phyloP scores from a whole-genome alignment of 1,284 basidiomycete genomes.

The Ganoderma resinaceum region DNA sequence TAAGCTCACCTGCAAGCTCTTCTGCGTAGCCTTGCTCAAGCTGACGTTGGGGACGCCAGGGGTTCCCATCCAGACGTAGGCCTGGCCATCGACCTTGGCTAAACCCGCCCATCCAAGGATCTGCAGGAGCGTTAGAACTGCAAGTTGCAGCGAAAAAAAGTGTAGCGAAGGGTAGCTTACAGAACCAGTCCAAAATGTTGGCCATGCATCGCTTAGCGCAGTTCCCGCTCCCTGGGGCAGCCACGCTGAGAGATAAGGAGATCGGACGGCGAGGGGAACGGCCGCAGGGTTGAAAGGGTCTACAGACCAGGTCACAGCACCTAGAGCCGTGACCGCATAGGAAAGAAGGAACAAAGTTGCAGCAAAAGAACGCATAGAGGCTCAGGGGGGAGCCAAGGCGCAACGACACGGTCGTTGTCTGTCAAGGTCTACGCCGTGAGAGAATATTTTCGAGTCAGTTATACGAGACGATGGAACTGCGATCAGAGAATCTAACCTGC shows the following conservation, averaged over 20 bases:
- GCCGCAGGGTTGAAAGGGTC: conserved; percentile 65
- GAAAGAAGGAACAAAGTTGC: background rate
- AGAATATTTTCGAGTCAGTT: background rate
- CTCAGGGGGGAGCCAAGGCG: background rate
- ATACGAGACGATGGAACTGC: background rate
- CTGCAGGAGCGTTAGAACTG: conserved; percentile 39
- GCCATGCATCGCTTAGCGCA: conserved; percentile 67
- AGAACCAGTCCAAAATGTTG: conserved; percentile 69
- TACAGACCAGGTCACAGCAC: conserved; percentile 53
- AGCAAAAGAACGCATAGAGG: background rate
- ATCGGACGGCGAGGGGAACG: conserved; percentile 65
- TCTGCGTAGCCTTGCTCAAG: conserved; percentile 59
- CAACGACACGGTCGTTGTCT: conserved; percentile 1
- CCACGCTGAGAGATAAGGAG: conserved; percentile 74
- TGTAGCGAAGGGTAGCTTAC: conserved; percentile 41
- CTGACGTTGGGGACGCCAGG: conserved; percentile 50
- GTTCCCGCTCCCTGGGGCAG: conserved; percentile 60
- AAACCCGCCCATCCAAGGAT: conserved; percentile 74
- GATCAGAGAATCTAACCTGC: background rate
- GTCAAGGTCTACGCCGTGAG: background rate
- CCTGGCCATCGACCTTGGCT: conserved; percentile 62
- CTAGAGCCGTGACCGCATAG: background rate
- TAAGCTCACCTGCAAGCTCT: conserved; percentile 52
- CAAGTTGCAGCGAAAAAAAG: background rate
- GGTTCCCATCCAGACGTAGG: conserved; percentile 66